Evolutionary conservation across 1,284 basidiomycete genomes (phyloP).

Genomic region (Rhodotorula sp.): DNA sequence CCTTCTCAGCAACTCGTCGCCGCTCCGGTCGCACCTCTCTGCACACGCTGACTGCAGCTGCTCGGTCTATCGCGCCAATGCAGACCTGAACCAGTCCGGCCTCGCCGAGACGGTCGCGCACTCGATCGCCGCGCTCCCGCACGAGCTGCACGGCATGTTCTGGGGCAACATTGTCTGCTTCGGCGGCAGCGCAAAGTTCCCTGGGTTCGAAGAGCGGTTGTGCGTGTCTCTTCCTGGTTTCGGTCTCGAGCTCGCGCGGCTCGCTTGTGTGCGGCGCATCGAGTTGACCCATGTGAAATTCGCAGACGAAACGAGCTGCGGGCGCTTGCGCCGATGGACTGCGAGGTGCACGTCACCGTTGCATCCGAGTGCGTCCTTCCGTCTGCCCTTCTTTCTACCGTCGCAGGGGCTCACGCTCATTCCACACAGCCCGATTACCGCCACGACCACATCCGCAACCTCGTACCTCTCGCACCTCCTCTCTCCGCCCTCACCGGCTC

Average conservation of each 20-base stretch:
- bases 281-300: background rate
- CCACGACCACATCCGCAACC: constrained; percentile 63
- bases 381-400: background rate
- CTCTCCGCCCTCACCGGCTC: constrained; percentile 58
- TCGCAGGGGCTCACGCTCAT: background rate
- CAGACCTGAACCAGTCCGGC: constrained; percentile 79
- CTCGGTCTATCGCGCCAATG: background rate
- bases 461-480: constrained; percentile 59
- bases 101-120: constrained; percentile 71
- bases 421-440: constrained; percentile 17
- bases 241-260: background rate
- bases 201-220: constrained; percentile 74
- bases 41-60: background rate
- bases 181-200: constrained; percentile 76
- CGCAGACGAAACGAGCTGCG: constrained; percentile 63
- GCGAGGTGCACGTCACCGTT: constrained; percentile 68
- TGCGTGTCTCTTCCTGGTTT: constrained; percentile 45
- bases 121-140: constrained; percentile 70
- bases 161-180: constrained; percentile 90
- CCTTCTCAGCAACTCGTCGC: background rate
- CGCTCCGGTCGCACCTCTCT: background rate
- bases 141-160: constrained; percentile 82
- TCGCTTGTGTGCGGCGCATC: too few relatives aligned
- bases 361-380: constrained; percentile 66
- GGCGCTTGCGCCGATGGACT: constrained; percentile 74